Percentiles rank a stretch among this genome's conserved stretches.
These are phyloP conservation scores for Alternaria angustiovoidea DNA, from an alignment of 2,329 filamentous ascomycete genomes.

Conservation along the genomic window DNA sequence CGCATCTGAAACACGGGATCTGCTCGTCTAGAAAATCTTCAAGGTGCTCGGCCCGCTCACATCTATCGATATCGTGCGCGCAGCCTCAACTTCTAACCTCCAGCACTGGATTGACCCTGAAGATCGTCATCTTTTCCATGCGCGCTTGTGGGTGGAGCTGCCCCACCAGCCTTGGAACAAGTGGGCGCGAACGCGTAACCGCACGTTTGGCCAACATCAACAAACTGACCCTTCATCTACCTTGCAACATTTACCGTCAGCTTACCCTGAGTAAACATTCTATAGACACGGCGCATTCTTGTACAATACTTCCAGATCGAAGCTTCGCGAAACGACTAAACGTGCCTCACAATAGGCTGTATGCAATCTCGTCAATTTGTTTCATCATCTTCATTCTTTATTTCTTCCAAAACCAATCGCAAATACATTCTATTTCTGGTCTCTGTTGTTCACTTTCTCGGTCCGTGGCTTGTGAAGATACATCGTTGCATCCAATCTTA, in stretches of 20 bases:
- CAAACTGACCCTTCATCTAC: neutral
- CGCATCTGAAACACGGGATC: slow-evolving; percentile 17
- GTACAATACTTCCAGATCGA: neutral
- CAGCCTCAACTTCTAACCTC: slow-evolving; percentile 1
- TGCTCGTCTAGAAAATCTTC: slow-evolving; percentile 4
- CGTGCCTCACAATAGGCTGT: neutral
- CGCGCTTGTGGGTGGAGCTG: slow-evolving; percentile 1
- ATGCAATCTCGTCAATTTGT: neutral
- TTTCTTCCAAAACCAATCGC: neutral
- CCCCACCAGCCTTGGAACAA: neutral
- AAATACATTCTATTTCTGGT: neutral
- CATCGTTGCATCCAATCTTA: neutral
- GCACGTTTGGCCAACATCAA: slow-evolving; percentile 1
- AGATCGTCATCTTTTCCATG: slow-evolving; percentile 17
- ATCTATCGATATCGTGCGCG: neutral
- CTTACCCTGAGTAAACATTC: neutral
- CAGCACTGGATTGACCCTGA: slow-evolving; percentile 13
- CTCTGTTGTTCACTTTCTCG: neutral
- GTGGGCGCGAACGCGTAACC: neutral
- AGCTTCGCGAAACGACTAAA: neutral
- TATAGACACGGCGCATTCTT: neutral
- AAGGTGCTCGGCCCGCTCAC: slow-evolving; percentile 6
- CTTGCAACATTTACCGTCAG: neutral
- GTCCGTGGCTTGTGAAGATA: neutral
- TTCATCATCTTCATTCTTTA: neutral